phyloP scores from a whole-genome alignment of 2,329 filamentous ascomycete genomes.

The Phaeosphaeriaceae sp. region DNA sequence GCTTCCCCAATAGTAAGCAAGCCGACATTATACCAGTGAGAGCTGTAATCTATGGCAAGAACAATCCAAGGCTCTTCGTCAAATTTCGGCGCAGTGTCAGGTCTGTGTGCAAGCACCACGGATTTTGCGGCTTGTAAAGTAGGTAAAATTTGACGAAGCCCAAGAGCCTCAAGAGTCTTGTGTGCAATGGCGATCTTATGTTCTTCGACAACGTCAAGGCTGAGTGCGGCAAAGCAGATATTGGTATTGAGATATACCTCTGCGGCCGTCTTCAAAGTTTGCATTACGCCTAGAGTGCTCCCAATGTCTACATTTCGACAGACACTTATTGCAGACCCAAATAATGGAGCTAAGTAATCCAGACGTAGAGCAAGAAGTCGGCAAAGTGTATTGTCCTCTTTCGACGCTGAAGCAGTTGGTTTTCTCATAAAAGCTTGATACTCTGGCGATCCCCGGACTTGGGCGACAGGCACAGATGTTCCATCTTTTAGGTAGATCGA shows the following conservation, averaged over 20 bases:
- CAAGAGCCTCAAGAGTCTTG: too few relatives aligned
- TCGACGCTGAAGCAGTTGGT: constrained; percentile 1
- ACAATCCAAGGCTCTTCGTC: neutral
- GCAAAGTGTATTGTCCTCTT: constrained; percentile 5
- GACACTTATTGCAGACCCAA: constrained; percentile 4
- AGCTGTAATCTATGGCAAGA: constrained; percentile 1
- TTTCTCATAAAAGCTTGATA: constrained; percentile 22
- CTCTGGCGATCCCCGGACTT: constrained; percentile 11
- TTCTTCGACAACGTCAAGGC: too few relatives aligned
- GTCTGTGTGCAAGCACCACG: too few relatives aligned
- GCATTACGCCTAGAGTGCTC: too few relatives aligned
- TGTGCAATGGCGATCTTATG: too few relatives aligned
- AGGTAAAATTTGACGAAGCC: too few relatives aligned
- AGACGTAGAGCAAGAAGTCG: constrained; percentile 7
- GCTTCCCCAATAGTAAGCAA: neutral
- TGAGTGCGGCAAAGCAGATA: too few relatives aligned
- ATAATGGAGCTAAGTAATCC: constrained; percentile 2
- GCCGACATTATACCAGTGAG: constrained; percentile 7
- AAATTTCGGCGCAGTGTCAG: too few relatives aligned
- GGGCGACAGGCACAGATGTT: constrained; percentile 13
- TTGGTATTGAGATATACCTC: too few relatives aligned
- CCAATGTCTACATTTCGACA: too few relatives aligned
- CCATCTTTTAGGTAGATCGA: constrained; percentile 16
- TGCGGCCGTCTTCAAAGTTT: too few relatives aligned
- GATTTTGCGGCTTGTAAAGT: too few relatives aligned